Percentiles rank a stretch among this genome's conserved stretches.
Conservation (phyloP, 192 early-diverging fungal genomes). For the Coemansia sp. region DNA sequence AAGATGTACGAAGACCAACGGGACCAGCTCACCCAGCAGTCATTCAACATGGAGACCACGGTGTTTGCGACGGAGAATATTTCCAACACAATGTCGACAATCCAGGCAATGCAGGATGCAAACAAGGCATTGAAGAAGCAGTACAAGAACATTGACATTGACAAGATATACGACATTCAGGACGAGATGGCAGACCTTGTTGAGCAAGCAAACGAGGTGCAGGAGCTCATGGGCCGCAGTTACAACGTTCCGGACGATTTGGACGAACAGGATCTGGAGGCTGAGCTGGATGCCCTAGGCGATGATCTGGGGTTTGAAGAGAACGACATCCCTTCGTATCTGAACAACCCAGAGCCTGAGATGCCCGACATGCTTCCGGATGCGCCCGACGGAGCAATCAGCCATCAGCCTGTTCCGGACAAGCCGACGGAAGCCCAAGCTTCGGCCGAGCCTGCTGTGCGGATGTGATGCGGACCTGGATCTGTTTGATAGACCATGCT, state of each 20-base stretch:
- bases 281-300: conserved; percentile 96
- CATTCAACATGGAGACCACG: conserved; percentile 99
- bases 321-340: conserved; percentile 40
- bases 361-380: conserved; percentile 50
- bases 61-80: conserved; percentile 91
- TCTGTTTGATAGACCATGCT: too few relatives aligned
- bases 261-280: conserved; percentile 97
- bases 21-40: conserved; percentile 93
- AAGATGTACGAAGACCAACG: conserved; percentile 94
- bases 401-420: conserved; percentile 10
- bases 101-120: conserved; percentile 95
- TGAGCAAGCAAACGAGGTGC: conserved; percentile 96
- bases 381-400: conserved; percentile 21
- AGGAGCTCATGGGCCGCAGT: conserved; percentile 89
- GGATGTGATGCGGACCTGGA: conserved; percentile 15
- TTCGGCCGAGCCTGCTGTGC: conserved; percentile 31
- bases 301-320: conserved; percentile 80
- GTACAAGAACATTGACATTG: conserved; percentile 92
- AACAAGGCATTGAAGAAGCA: conserved; percentile 96
- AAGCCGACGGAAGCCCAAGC: conserved; percentile 20
- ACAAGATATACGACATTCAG: conserved; percentile 92
- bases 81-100: conserved; percentile 93
- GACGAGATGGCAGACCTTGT: conserved; percentile 98
- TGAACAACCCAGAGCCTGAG: conserved; percentile 19
- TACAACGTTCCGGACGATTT: conserved; percentile 95